phyloP scores from a whole-genome alignment of 352 stramenopile species.

The Globisporangium paroecandrum region DNA sequence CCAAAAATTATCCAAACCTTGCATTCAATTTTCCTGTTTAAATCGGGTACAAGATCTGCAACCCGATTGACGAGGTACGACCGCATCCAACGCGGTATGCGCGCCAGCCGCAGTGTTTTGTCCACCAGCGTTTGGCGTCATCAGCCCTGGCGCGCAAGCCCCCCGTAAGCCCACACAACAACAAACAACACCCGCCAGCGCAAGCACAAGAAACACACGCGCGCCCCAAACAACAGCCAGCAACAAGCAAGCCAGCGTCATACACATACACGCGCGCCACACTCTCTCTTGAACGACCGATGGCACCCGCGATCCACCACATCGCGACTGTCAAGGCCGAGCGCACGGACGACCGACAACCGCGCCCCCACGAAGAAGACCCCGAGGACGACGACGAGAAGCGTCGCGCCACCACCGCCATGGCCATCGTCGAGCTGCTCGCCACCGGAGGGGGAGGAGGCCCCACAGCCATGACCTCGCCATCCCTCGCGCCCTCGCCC shows the following conservation, averaged over 20 bases:
- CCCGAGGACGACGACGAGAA: constrained; percentile 14
- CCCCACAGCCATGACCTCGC: background rate
- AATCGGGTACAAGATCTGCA: background rate
- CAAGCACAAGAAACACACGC: background rate
- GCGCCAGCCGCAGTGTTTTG: constrained; percentile 5
- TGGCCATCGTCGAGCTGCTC: constrained; percentile 19
- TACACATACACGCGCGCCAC: background rate
- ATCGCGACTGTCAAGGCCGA: constrained; percentile 4
- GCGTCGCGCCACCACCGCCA: constrained; percentile 13
- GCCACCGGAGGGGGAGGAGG: background rate
- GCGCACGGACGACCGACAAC: background rate
- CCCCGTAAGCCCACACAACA: background rate
- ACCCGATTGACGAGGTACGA: background rate
- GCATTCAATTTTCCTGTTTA: background rate
- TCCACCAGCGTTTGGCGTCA: constrained; percentile 9
- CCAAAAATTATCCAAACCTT: background rate
- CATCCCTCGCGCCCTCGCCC: background rate
- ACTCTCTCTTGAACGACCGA: background rate
- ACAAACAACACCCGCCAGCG: background rate
- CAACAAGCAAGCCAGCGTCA: background rate
- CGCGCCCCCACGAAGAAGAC: background rate
- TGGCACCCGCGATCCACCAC: background rate
- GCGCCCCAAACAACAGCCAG: background rate
- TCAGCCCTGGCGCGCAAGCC: background rate
- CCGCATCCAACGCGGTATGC: background rate